These are phyloP conservation scores for Liriodendron chinense DNA, from an alignment of 164 flowering plant species.

Conservation along the genomic window DNA sequence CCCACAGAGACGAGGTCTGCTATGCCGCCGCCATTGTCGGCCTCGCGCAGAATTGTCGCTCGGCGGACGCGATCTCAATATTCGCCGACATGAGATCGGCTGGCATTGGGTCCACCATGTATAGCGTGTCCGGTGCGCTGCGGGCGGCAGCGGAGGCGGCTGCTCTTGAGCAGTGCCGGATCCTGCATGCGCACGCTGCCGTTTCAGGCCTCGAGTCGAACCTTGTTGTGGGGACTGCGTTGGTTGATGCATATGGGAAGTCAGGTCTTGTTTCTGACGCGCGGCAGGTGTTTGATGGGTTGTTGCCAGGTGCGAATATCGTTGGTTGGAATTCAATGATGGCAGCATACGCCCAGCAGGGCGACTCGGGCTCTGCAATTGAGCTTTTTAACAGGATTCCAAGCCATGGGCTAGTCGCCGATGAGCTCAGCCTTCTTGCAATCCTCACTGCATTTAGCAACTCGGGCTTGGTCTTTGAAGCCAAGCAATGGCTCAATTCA, in stretches of 20 bases:
- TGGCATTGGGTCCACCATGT: conserved; percentile 34
- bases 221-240: conserved; percentile 47
- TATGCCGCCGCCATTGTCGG: conserved; percentile 53
- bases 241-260: conserved; percentile 72
- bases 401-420: conserved; percentile 35
- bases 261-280: conserved; percentile 59
- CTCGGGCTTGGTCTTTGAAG: conserved; percentile 43
- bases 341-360: conserved; percentile 71
- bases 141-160: conserved; percentile 51
- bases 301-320: conserved; percentile 25
- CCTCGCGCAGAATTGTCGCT: conserved; percentile 43
- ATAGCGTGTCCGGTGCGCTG: conserved; percentile 57
- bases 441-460: conserved; percentile 47
- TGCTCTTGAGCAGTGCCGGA: conserved; percentile 54
- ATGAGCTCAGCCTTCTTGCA: conserved; percentile 63
- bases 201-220: conserved; percentile 44
- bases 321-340: conserved; percentile 68
- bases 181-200: conserved; percentile 55
- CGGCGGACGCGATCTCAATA: conserved; percentile 36
- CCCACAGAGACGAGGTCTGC: conserved; percentile 51
- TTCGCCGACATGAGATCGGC: conserved; percentile 45
- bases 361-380: conserved; percentile 36
- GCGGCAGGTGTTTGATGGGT: conserved; percentile 46
- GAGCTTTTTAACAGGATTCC: conserved; percentile 43
- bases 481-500: conserved; percentile 38